Conservation (phyloP, 495 filamentous ascomycete genomes). For the Hypoxylon crocopeplum region DNA sequence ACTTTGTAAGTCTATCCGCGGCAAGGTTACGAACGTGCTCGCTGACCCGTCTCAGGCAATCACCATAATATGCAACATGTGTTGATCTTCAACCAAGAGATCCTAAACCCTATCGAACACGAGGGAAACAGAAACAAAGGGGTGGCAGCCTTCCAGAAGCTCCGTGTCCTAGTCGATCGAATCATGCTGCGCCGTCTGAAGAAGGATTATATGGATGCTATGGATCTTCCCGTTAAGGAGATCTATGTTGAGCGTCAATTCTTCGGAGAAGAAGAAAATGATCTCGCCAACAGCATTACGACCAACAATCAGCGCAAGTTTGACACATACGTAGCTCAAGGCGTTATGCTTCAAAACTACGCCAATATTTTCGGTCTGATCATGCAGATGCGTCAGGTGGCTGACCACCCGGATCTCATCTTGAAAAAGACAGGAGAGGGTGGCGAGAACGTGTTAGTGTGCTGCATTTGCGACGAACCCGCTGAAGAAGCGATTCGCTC, state of each 20-base stretch:
- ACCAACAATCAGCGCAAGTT: slow-evolving; percentile 84
- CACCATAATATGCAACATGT: slow-evolving; percentile 82
- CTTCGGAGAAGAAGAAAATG: slow-evolving; percentile 92
- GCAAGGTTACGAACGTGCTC: not conserved
- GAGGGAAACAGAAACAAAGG: slow-evolving; percentile 60
- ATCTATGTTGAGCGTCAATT: slow-evolving; percentile 91
- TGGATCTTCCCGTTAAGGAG: slow-evolving; percentile 96
- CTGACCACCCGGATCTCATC: slow-evolving; percentile 94
- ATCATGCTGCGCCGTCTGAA: slow-evolving; percentile 96
- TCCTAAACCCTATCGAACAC: slow-evolving; percentile 79
- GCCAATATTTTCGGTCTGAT: slow-evolving; percentile 89
- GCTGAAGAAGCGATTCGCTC: slow-evolving; percentile 94
- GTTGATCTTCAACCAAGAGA: slow-evolving; percentile 94
- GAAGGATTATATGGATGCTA: slow-evolving; percentile 84
- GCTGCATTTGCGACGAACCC: slow-evolving; percentile 92
- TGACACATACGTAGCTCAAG: slow-evolving; percentile 91
- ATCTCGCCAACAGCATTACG: slow-evolving; percentile 97
- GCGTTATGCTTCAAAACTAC: slow-evolving; percentile 96
- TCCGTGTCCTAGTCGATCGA: slow-evolving; percentile 83
- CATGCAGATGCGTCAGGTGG: slow-evolving; percentile 97
- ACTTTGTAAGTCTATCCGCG: slow-evolving; percentile 56
- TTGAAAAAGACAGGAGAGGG: slow-evolving; percentile 83
- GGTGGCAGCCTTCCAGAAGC: slow-evolving; percentile 73
- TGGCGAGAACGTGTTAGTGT: slow-evolving; percentile 90
- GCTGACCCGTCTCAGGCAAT: slow-evolving; percentile 36